Base-by-base conservation (phyloP, 2,329 filamentous ascomycete species). In the Colletotrichum costaricense region DNA sequence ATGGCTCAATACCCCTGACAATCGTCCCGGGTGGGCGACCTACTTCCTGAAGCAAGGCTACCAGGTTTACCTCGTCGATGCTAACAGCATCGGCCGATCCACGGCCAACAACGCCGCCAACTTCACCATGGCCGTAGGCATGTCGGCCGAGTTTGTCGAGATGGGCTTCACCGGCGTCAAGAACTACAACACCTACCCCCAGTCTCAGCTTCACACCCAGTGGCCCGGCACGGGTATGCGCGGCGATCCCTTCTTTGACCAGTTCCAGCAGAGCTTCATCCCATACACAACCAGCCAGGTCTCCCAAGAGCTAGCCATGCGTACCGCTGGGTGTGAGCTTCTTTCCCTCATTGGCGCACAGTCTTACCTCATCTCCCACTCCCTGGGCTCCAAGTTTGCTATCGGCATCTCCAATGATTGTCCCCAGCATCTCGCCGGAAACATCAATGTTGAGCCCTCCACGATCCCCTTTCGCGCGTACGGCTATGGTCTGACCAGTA, bases 181-280 rank as follows among this genome's bases (percentile, higher is more conserved):
- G 69, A 74, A 75, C 52, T 77, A 75, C 64, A 69, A 76, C 56
- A 76, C 78, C 19, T 82, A 80, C 76, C 80, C 80, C 2, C 80
- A 81, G 71, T 79, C 80, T 28, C 75, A 75, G 62, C 70, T 80
- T 26, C 80, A 82, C 70, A 80, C 80, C 0, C 80, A 81, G 64
- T 82, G 80, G 79, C 80, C 80, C 11, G 80, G 80, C 30, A 78
- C 77, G 9, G 79, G 79, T 2, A 75, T 77, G 49, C 72, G 75
- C 11, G 85, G 86, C 9, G 86, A 89, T 74, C 75, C 83, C 1
- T 78, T 79, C 11, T 89, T 89, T 74, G 86, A 88, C 76, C 79
- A 81, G 5, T 87, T 88, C 76, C 86, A 86, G 78, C 81, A 82
- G 38, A 82, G 82, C 35, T 81, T 85, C 62, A 80, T 86, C 4